Percentiles rank a stretch among this genome's conserved stretches.
Evolutionary conservation across 345 rosid genomes (phyloP).

Genomic region (Gossypioides kirkii): DNA sequence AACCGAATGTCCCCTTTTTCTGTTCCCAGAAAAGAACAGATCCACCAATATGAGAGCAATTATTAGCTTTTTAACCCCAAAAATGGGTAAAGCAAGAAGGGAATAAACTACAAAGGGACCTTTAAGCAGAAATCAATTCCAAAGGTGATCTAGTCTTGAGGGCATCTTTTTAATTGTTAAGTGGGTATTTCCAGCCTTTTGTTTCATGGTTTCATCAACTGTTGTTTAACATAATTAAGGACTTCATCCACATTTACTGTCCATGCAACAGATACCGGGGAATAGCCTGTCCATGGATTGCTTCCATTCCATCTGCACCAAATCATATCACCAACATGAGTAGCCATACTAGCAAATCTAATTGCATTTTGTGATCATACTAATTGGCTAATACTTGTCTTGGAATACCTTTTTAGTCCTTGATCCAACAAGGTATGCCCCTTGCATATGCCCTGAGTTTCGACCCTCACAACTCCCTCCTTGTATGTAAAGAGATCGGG

Average conservation of each 20-base stretch:
- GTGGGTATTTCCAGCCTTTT: slow-evolving; percentile 11
- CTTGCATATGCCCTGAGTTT: slow-evolving; percentile 77
- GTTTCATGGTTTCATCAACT: slow-evolving; percentile 61
- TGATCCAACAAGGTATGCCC: slow-evolving; percentile 95
- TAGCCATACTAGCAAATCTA: background rate
- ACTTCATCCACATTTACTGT: slow-evolving; percentile 64
- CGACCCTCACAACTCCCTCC: slow-evolving; percentile 87
- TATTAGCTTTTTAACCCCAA: background rate
- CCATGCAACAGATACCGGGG: slow-evolving; percentile 82
- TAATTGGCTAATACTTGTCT: background rate
- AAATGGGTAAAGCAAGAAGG: background rate
- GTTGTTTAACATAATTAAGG: slow-evolving; percentile 36
- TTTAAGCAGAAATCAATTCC: background rate
- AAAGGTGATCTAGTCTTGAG: background rate
- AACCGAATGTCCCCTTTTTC: background rate
- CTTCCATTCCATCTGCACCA: slow-evolving; percentile 61
- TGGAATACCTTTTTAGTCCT: slow-evolving; percentile 65
- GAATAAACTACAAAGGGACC: background rate
- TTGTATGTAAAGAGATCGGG: slow-evolving; percentile 88
- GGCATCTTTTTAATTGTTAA: background rate
- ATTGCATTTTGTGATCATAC: background rate
- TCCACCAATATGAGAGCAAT: slow-evolving; percentile 3
- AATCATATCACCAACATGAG: background rate
- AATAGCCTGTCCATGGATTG: slow-evolving; percentile 84
- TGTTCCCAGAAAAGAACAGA: background rate